phyloP scores from a whole-genome alignment of 2,329 filamentous ascomycete genomes.

The Fusarium sacchari region DNA sequence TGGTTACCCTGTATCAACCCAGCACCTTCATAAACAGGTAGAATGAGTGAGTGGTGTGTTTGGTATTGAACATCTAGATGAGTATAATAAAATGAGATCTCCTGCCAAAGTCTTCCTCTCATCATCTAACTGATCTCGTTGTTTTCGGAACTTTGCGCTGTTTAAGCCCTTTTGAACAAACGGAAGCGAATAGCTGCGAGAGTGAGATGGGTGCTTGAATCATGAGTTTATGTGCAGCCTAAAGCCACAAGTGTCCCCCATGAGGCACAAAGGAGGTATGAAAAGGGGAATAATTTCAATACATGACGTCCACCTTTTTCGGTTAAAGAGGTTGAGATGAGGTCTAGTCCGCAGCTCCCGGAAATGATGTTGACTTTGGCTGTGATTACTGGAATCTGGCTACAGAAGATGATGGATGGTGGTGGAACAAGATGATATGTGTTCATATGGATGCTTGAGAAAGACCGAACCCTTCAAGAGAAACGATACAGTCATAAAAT shows the following conservation, averaged over 20 bases:
- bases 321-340: slow-evolving; percentile 10
- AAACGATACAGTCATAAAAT: neutral
- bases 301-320: neutral
- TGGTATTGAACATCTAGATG: neutral
- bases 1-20: slow-evolving; percentile 20
- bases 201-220: neutral
- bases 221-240: slow-evolving; percentile 6
- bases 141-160: neutral
- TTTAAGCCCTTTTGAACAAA: neutral
- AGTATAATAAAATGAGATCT: neutral
- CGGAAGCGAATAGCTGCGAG: neutral
- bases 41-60: neutral
- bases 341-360: neutral
- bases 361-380: slow-evolving; percentile 3
- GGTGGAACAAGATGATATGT: slow-evolving; percentile 16
- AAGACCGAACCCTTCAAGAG: neutral
- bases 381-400: slow-evolving; percentile 29
- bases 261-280: neutral
- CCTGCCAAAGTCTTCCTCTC: neutral
- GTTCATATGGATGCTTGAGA: neutral
- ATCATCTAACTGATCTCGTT: neutral
- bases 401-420: slow-evolving; percentile 38
- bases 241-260: slow-evolving; percentile 3
- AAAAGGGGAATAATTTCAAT: neutral
- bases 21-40: neutral